Conservation (phyloP, 805 yeast genomes). For the Lipomyces sp. region DNA sequence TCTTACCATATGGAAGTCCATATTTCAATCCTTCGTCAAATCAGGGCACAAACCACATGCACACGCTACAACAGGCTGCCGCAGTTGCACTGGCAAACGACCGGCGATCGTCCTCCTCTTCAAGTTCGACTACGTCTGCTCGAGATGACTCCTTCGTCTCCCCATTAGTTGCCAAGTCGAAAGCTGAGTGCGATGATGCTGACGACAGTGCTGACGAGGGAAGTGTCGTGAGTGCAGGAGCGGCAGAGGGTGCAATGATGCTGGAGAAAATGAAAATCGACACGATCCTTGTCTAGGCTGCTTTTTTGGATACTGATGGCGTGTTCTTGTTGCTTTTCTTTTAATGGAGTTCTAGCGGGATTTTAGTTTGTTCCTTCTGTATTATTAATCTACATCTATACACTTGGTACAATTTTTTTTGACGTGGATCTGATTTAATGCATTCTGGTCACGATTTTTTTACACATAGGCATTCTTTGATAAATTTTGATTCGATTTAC, state of each 20-base stretch:
- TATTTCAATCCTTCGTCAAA: background rate
- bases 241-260: constrained; percentile 36
- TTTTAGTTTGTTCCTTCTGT: background rate
- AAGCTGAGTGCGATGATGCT: constrained; percentile 3
- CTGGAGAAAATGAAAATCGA: constrained; percentile 35
- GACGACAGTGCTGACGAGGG: constrained; percentile 25
- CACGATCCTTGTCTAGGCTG: constrained; percentile 26
- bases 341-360: background rate
- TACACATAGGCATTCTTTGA: background rate
- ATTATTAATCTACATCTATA: background rate
- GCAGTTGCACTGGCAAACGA: constrained; percentile 3
- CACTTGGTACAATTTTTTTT: background rate
- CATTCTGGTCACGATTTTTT: too few relatives aligned
- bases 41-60: background rate
- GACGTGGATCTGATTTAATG: too few relatives aligned
- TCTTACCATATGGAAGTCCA: constrained; percentile 3
- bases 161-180: background rate
- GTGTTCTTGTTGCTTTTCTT: background rate
- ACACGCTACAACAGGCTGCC: constrained; percentile 5
- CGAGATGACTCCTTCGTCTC: background rate
- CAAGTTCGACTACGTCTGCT: background rate
- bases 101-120: constrained; percentile 6
- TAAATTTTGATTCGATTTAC: background rate
- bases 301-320: background rate
- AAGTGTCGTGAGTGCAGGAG: constrained; percentile 22